These are phyloP conservation scores for Albugo laibachii DNA, from an alignment of 352 stramenopile genomes.

Conservation along the genomic window DNA sequence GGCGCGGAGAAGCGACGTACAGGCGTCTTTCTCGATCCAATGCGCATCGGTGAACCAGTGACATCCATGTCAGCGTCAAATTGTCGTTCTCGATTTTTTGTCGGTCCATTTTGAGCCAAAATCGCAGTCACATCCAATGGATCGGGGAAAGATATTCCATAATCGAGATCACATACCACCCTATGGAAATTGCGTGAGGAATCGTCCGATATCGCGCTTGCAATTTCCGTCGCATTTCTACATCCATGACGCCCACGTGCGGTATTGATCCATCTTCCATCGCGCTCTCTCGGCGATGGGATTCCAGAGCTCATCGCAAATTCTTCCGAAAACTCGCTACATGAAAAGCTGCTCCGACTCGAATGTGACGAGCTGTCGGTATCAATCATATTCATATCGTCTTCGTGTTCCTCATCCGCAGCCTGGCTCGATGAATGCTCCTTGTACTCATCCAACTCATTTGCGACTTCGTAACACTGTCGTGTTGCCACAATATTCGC, in stretches of 20 bases:
- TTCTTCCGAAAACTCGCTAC: not conserved
- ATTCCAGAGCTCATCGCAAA: not conserved
- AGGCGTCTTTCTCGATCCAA: constrained; percentile 4
- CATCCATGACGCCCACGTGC: not conserved
- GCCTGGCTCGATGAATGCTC: not conserved
- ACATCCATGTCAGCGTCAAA: not conserved
- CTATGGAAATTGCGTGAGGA: constrained; percentile 17
- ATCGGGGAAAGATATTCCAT: constrained; percentile 32
- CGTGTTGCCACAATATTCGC: constrained; percentile 29
- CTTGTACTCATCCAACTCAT: not conserved
- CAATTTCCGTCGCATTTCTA: not conserved
- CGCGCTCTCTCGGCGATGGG: not conserved
- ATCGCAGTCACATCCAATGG: constrained; percentile 12
- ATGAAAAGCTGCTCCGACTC: not conserved
- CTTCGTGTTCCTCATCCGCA: not conserved
- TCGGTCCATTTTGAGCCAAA: no score
- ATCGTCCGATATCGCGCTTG: constrained; percentile 1
- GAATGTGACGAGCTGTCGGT: constrained; percentile 14
- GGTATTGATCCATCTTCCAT: not conserved
- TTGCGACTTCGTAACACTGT: constrained; percentile 26
- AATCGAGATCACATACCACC: constrained; percentile 32
- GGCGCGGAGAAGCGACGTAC: constrained; percentile 8
- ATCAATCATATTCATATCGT: constrained; percentile 11
- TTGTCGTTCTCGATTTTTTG: constrained; percentile 1
- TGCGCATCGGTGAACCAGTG: not conserved